Conservation (phyloP, 169 alveolate species). For the Plasmodium cynomolgi region DNA sequence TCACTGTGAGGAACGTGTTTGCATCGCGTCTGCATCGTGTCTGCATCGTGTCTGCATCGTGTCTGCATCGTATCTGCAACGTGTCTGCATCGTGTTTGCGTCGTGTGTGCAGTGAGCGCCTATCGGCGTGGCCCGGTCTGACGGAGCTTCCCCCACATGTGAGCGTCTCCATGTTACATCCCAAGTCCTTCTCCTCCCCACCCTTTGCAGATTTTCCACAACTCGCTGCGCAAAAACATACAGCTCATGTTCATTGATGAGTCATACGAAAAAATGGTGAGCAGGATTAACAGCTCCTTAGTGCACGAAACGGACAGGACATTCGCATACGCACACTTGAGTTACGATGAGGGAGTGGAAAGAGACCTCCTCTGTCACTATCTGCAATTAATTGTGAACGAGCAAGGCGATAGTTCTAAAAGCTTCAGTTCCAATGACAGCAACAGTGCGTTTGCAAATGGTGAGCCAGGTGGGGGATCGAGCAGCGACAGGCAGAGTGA, state of each 20-base stretch:
- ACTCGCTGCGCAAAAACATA: slow-evolving; percentile 34
- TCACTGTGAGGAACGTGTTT: not conserved
- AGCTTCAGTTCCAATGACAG: slow-evolving; percentile 15
- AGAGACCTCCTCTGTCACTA: not conserved
- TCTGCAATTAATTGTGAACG: not conserved
- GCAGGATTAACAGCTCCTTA: slow-evolving; percentile 34
- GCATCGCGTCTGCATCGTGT: not conserved
- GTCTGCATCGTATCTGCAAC: not conserved
- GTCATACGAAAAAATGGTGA: slow-evolving; percentile 26
- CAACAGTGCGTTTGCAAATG: not conserved
- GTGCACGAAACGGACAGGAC: slow-evolving; percentile 40
- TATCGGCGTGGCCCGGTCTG: not conserved
- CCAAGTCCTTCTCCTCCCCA: not conserved
- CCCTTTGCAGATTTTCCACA: slow-evolving; percentile 51
- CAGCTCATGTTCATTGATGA: slow-evolving; percentile 58
- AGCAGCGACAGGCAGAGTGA: not conserved
- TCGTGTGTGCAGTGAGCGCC: not conserved
- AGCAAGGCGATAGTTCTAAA: not conserved
- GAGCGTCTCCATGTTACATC: not conserved
- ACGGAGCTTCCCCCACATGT: not conserved
- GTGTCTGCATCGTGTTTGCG: not conserved
- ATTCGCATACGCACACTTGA: slow-evolving; percentile 21
- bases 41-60: not conserved
- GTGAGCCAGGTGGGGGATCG: not conserved
- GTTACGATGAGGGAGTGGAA: slow-evolving; percentile 52